These are phyloP conservation scores for Candida chauliodis DNA, from an alignment of 805 yeast genomes.

Conservation along the genomic window DNA sequence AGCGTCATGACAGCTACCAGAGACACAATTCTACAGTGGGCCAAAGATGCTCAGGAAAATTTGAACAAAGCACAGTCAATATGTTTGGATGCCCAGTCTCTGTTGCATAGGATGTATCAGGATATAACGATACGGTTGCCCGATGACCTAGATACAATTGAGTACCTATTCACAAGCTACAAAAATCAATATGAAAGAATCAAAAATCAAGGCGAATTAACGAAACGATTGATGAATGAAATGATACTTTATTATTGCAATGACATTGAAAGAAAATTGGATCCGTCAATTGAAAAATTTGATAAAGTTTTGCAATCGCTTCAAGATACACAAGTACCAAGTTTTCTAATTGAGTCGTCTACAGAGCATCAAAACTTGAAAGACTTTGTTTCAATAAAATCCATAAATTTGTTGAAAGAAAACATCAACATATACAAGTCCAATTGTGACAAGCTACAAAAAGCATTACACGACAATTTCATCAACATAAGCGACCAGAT, in stretches of 20 bases:
- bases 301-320: constrained; percentile 22
- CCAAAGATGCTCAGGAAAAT: constrained; percentile 24
- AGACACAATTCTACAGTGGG: constrained; percentile 22
- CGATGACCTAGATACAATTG: constrained; percentile 16
- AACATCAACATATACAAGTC: constrained; percentile 25
- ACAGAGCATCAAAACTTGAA: constrained; percentile 12
- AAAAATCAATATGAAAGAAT: constrained; percentile 15
- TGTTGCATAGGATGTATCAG: constrained; percentile 22
- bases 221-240: constrained; percentile 14
- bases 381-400: constrained; percentile 34
- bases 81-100: constrained; percentile 32
- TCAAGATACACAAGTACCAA: constrained; percentile 28
- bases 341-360: constrained; percentile 10
- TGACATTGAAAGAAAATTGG: constrained; percentile 14
- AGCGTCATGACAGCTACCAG: neutral
- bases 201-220: constrained; percentile 13
- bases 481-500: constrained; percentile 11
- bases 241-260: constrained; percentile 11
- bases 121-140: constrained; percentile 24
- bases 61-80: constrained; percentile 27
- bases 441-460: constrained; percentile 21
- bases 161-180: constrained; percentile 13
- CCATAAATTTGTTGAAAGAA: constrained; percentile 21
- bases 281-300: constrained; percentile 22
- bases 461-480: constrained; percentile 14